phyloP scores from a whole-genome alignment of 2,329 filamentous ascomycete species.

The Talaromyces verruculosus region DNA sequence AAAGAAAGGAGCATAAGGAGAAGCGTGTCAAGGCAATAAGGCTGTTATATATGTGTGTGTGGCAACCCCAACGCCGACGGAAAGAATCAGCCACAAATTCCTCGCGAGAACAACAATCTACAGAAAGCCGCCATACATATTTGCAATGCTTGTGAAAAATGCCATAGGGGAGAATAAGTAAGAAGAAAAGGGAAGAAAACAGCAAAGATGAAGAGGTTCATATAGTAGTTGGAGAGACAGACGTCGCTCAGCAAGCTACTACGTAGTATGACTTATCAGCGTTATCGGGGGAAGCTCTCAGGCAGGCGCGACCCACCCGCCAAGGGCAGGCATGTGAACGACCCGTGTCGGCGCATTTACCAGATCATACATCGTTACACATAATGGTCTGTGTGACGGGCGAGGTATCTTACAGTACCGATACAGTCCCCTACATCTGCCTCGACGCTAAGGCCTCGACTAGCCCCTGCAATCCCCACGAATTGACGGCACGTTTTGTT shows the following conservation, averaged over 20 bases:
- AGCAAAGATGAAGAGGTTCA: not conserved
- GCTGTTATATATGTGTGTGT: not conserved
- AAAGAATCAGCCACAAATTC: conserved; percentile 7
- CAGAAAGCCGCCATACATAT: conserved; percentile 9
- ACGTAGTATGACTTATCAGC: conserved; percentile 1
- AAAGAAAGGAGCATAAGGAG: not conserved
- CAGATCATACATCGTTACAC: not conserved
- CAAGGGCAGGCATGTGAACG: not conserved
- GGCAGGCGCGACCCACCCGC: not conserved
- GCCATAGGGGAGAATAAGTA: not conserved
- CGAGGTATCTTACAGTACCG: not conserved
- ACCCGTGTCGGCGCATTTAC: not conserved
- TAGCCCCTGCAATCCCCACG: conserved; percentile 2
- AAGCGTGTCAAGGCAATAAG: not conserved
- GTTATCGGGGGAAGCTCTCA: not conserved
- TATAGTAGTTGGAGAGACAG: not conserved
- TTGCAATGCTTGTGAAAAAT: not conserved
- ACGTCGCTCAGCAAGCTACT: not conserved
- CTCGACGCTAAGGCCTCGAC: not conserved
- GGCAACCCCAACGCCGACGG: not conserved
- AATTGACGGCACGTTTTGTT: not conserved
- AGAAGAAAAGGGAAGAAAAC: not conserved
- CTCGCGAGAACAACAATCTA: not conserved
- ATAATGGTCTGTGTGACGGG: not conserved
- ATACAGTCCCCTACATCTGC: not conserved